phyloP scores from a whole-genome alignment of 1,284 basidiomycete species.

The Cystobasidium sp. region DNA sequence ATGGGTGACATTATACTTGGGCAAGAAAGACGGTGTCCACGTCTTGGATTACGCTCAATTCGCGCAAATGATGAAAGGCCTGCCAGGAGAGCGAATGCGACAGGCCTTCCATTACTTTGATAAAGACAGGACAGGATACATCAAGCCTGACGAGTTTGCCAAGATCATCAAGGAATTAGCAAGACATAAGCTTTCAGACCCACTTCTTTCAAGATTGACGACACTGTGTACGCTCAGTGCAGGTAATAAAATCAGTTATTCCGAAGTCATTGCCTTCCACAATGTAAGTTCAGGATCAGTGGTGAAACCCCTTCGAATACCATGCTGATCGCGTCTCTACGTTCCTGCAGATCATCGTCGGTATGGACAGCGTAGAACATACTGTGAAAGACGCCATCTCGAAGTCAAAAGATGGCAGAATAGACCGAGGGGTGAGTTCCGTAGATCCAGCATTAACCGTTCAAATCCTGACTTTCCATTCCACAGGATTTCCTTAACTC shows the following conservation, averaged over 20 bases:
- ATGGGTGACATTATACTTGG: slow-evolving; percentile 92
- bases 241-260: slow-evolving; percentile 87
- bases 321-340: slow-evolving; percentile 11
- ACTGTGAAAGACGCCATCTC: slow-evolving; percentile 75
- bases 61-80: slow-evolving; percentile 70
- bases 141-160: slow-evolving; percentile 88
- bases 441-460: neutral
- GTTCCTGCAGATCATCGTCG: slow-evolving; percentile 59
- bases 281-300: slow-evolving; percentile 65
- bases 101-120: slow-evolving; percentile 92
- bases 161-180: slow-evolving; percentile 92
- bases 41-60: slow-evolving; percentile 80
- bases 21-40: slow-evolving; percentile 83
- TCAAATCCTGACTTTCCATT: slow-evolving; percentile 54
- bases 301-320: slow-evolving; percentile 9
- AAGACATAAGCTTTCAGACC: slow-evolving; percentile 90
- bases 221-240: slow-evolving; percentile 84
- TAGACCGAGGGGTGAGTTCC: slow-evolving; percentile 65
- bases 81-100: slow-evolving; percentile 90
- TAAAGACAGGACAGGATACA: slow-evolving; percentile 85
- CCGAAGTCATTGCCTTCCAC: slow-evolving; percentile 92
- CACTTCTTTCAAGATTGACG: slow-evolving; percentile 83
- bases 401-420: slow-evolving; percentile 89
- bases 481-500: slow-evolving; percentile 60
- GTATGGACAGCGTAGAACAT: slow-evolving; percentile 94